Base-by-base conservation (phyloP, 306 rosid species). In the Luffa acutangula region DNA sequence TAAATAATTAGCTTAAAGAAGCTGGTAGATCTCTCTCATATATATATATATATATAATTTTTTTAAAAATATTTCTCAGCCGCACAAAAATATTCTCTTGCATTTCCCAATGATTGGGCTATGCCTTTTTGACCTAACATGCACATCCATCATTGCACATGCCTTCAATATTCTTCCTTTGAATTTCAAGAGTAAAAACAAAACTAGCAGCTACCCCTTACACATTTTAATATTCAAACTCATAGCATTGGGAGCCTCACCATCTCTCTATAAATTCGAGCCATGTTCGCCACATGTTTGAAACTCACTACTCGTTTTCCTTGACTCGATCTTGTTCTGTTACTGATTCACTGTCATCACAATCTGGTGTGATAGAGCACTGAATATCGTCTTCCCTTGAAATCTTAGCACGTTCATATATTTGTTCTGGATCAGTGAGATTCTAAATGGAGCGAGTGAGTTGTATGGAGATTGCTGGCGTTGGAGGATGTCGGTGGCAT, bases 81-180 rank as follows among this genome's bases (percentile, higher is more conserved):
- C 33, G 14, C 74, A 69, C 53, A 69, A 69, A 6, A 46, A 21
- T 71, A 46, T 46, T 71, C 77, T 71, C 41, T 71, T 71, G 4
- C 37, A 2, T 10, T 21, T 71, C 3, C 77, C 18, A 48, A 45
- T 46, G 11, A 71, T 20, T 71, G 77, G 41, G 58, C 60, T 62
- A 66, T 15, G 7, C 36, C 21, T 2, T 70, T 70, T 71, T 71
- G 11, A 46, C 81, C 81, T 85, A 83, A 80, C 83, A 76, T 80
- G 84, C 79, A 39, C 54, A 76, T 83, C 85, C 86, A 91, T 90
- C 96, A 89, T 90, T 89, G 97, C 97, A 93, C 98, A 91, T 93
- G 97, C 87, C 79, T 64, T 87, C 86, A 62, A 74, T 90, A 87
- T 91, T 93, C 48, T 21, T 25, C 98, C 88, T 77, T 80, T 79